Conservation (phyloP, 805 yeast genomes). For the Cyberlindnera mycetangii region DNA sequence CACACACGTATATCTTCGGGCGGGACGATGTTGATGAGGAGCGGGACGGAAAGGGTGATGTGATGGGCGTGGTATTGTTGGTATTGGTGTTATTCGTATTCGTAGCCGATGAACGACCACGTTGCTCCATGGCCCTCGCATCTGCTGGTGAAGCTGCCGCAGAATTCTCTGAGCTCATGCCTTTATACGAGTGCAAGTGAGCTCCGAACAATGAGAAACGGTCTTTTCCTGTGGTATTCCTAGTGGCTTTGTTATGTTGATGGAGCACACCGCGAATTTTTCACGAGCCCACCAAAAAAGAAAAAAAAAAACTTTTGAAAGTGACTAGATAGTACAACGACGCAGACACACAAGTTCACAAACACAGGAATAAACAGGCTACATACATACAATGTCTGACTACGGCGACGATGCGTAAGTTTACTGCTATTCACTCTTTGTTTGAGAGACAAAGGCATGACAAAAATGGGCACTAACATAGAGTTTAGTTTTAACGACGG, state of each 20-base stretch:
- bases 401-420: slow-evolving; percentile 49
- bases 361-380: not conserved
- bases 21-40: slow-evolving; percentile 39
- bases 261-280: not conserved
- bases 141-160: not conserved
- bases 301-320: not conserved
- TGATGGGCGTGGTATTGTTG: slow-evolving; percentile 5
- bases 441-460: too few relatives aligned
- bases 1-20: slow-evolving; percentile 63
- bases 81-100: not conserved
- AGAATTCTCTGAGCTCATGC: slow-evolving; percentile 1
- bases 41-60: slow-evolving; percentile 20
- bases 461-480: slow-evolving; percentile 5
- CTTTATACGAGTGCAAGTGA: not conserved
- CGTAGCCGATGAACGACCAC: not conserved
- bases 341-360: not conserved
- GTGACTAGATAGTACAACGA: not conserved
- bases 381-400: slow-evolving; percentile 43
- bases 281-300: not conserved
- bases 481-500: slow-evolving; percentile 57
- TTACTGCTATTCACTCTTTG: too few relatives aligned
- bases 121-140: not conserved
- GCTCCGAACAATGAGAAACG: too few relatives aligned
- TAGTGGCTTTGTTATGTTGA: not conserved
- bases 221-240: not conserved